Evolutionary conservation across 495 filamentous ascomycete genomes (phyloP), one percentile per base, ranked within the genome.

Genomic region (Penicillium roqueforti): DNA sequence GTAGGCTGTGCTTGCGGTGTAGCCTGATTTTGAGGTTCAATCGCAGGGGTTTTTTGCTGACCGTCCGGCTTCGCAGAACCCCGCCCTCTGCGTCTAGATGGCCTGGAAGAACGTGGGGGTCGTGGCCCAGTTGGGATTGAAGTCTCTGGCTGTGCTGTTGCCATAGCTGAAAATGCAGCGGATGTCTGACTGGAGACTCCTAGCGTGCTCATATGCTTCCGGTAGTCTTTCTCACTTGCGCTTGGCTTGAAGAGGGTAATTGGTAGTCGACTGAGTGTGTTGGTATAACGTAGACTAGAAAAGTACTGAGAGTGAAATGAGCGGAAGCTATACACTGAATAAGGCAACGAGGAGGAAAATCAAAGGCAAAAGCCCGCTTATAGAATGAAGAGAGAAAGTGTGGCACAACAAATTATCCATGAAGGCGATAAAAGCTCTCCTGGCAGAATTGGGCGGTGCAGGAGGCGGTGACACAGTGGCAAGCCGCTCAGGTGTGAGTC

Each of bases 51-150:
- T 28, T 54, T 55, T 41, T 45, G 59, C 37, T 48, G 57, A 18
- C 51, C 57, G 22, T 61, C 57, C 26, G 63, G 68, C 44, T 64
- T 63, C 20, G 59, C 52, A 54, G 66, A 62, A 46, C 68, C 69
- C 54, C 68, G 63, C 50, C 65, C 63, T 59, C 69, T 65, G 48
- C 71, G 68, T 57, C 68, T 55, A 9, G 62, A 63, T 6, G 68
- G 56, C 8, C 68, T 71, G n/a, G 69, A 47, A 29, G 69, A 47
- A 47, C 32, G 58, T 34, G 58, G 54, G 20, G 59, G 58, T 19
- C 58, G 49, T n/a, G 55, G 49, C 29, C 55, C 50, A 9, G 61
- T 41, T 25, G 60, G 38, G 49, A 41, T 29, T 37, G 29, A 41
- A 11, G 51, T 34, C 9, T 52, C 49, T 34, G 49, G 18, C 19